These are phyloP conservation scores for Pisolithus microcarpus DNA, from an alignment of 768 basidiomycete species.

Conservation along the genomic window DNA sequence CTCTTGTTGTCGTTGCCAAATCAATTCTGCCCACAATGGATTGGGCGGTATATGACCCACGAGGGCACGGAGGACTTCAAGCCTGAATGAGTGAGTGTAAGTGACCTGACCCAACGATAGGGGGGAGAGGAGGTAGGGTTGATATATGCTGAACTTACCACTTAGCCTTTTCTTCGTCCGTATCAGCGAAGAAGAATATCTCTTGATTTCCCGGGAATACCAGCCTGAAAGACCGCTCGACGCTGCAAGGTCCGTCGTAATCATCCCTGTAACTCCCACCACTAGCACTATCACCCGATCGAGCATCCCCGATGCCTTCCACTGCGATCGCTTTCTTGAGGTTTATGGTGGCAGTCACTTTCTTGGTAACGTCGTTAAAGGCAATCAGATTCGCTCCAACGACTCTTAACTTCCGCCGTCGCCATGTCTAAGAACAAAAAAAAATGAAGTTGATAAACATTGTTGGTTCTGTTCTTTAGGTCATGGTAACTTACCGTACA, in stretches of 20 bases:
- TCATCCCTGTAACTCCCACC: conserved; percentile 43
- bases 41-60: conserved; percentile 89
- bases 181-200: conserved; percentile 89
- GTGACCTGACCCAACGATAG: not conserved
- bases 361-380: conserved; percentile 90
- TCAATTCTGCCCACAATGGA: conserved; percentile 86
- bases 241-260: conserved; percentile 57
- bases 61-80: conserved; percentile 75
- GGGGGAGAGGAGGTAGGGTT: not conserved
- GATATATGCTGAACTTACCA: conserved; percentile 55
- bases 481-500: conserved; percentile 57
- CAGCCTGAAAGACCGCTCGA: conserved; percentile 81
- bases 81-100: conserved; percentile 39
- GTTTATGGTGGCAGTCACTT: conserved; percentile 84
- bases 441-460: not conserved
- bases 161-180: conserved; percentile 75
- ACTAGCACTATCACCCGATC: conserved; percentile 40
- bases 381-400: conserved; percentile 83
- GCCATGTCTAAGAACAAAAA: conserved; percentile 52
- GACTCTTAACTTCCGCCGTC: conserved; percentile 74
- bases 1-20: conserved; percentile 75
- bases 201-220: conserved; percentile 70
- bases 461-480: not conserved
- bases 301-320: conserved; percentile 65
- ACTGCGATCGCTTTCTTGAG: conserved; percentile 74